Evolutionary conservation across 306 rosid species (phyloP).

Genomic region (Acacia acuminata): DNA sequence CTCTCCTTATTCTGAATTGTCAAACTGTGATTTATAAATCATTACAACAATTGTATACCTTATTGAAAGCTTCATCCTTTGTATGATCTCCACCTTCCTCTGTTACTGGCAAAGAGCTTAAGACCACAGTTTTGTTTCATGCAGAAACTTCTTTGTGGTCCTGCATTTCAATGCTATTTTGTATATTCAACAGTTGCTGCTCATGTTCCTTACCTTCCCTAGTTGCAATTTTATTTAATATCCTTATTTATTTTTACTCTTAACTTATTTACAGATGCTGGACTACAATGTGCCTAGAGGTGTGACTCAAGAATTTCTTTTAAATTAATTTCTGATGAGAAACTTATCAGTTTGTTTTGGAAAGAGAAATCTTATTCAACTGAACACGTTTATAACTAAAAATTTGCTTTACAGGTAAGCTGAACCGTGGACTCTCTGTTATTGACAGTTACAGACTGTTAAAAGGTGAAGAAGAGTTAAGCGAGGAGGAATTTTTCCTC

Average conservation of each 20-base stretch:
- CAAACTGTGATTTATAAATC: not conserved
- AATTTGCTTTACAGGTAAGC: slow-evolving; percentile 54
- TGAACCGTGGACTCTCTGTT: slow-evolving; percentile 64
- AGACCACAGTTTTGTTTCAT: not conserved
- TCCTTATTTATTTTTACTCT: slow-evolving; percentile 5
- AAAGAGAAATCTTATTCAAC: slow-evolving; percentile 23
- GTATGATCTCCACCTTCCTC: not conserved
- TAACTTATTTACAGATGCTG: slow-evolving; percentile 56
- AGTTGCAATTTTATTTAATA: not conserved
- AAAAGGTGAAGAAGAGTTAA: slow-evolving; percentile 40
- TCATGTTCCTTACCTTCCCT: not conserved
- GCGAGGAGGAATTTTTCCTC: slow-evolving; percentile 58
- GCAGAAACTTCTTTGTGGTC: slow-evolving; percentile 17
- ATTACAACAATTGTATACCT: not conserved
- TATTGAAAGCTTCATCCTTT: not conserved
- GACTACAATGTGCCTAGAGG: slow-evolving; percentile 98
- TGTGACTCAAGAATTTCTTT: slow-evolving; percentile 31
- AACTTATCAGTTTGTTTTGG: slow-evolving; percentile 3
- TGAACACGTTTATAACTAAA: slow-evolving; percentile 19
- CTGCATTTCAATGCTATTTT: not conserved
- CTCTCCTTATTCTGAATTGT: not conserved
- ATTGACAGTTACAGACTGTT: slow-evolving; percentile 56
- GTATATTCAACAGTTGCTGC: not conserved
- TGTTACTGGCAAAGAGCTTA: slow-evolving; percentile 9
- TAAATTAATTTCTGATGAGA: slow-evolving; percentile 17